Conservation (phyloP, 2,329 filamentous ascomycete genomes). For the Ilyonectria sp. region DNA sequence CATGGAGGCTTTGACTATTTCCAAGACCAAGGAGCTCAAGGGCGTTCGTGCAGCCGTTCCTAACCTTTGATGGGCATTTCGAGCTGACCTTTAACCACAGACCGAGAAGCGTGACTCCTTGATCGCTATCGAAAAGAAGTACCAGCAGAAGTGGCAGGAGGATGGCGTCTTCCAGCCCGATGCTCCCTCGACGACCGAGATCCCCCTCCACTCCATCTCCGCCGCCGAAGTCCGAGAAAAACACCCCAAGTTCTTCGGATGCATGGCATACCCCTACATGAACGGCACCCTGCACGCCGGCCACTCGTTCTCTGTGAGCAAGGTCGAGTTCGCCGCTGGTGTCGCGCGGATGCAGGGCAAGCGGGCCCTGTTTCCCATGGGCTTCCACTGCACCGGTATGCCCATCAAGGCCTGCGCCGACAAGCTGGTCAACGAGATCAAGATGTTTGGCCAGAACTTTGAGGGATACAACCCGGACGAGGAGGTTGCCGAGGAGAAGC, state of each 20-base stretch:
- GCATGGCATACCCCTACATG: slow-evolving; percentile 75
- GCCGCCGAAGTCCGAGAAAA: slow-evolving; percentile 83
- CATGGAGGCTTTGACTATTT: slow-evolving; percentile 67
- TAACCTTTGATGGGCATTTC: slow-evolving; percentile 4
- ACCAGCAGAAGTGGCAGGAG: slow-evolving; percentile 77
- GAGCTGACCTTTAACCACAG: slow-evolving; percentile 56
- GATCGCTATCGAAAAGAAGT: slow-evolving; percentile 90
- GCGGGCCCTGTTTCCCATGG: slow-evolving; percentile 88
- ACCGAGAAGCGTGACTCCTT: slow-evolving; percentile 91
- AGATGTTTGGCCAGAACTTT: slow-evolving; percentile 90
- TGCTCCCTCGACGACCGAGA: slow-evolving; percentile 84
- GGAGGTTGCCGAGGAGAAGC: slow-evolving; percentile 64
- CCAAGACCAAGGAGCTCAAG: slow-evolving; percentile 74
- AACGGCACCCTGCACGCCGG: slow-evolving; percentile 92
- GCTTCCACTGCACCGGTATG: slow-evolving; percentile 95
- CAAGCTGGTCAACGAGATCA: slow-evolving; percentile 91
- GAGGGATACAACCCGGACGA: slow-evolving; percentile 79
- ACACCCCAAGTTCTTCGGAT: slow-evolving; percentile 91
- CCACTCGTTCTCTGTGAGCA: slow-evolving; percentile 91
- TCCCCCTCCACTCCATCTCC: slow-evolving; percentile 81
- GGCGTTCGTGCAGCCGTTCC: slow-evolving; percentile 59
- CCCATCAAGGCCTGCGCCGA: slow-evolving; percentile 98
- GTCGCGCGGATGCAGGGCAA: slow-evolving; percentile 94
- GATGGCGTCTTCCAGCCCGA: slow-evolving; percentile 83
- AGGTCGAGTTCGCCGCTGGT: slow-evolving; percentile 92